Evolutionary conservation across 208 protist genomes (phyloP), one percentile per base, ranked within the genome.

Genomic region (Trypanosoma rangeli): DNA sequence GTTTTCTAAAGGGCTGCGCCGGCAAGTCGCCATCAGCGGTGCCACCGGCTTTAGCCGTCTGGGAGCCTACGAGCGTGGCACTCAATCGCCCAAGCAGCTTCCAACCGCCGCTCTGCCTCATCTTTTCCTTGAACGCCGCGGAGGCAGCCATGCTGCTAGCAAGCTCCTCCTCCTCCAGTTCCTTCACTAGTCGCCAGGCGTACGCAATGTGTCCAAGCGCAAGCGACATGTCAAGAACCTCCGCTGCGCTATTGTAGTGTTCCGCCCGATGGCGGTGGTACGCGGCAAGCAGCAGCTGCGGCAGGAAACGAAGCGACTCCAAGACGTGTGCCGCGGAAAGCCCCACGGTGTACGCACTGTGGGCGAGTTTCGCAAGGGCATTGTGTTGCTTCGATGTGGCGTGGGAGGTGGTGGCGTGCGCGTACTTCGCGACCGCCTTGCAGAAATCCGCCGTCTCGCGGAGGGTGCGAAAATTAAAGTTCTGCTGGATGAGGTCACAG

Each of bases 131-230:
- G 2, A 12, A 53, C 24, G 44, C 15, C 29, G 20, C 3, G 26
- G 28, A 22, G 12, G 62, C 49, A 3, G 56, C 42, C 1, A 58
- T 44, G 20, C 12, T 46, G 26, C 48, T 48, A 18, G 48, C 37
- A n/a, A 28, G 48, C 24, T 62, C 35, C 44, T 54, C 35, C 44
- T 54, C 35, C 50, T 71, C 29, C 44, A 86, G 59, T 13, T 82
- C 62, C 0, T 62, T 49, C 3, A 93, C 55, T 12, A 93, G 74
- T n/a, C 69, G 42, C 60, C 75, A 60, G 31, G 87, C 84, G 65
- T 86, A 87, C 26, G 67, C 66, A n/a, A 82, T 79, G 79, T 93
- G 87, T 1, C 84, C 87, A 37, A 93, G 71, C 24, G 84, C 87
- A 50, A 70, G 62, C 0, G 68, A 70, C 83, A 93, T 93, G 62